phyloP scores from a whole-genome alignment of 768 basidiomycete species.

The Thelephora ganbajun region DNA sequence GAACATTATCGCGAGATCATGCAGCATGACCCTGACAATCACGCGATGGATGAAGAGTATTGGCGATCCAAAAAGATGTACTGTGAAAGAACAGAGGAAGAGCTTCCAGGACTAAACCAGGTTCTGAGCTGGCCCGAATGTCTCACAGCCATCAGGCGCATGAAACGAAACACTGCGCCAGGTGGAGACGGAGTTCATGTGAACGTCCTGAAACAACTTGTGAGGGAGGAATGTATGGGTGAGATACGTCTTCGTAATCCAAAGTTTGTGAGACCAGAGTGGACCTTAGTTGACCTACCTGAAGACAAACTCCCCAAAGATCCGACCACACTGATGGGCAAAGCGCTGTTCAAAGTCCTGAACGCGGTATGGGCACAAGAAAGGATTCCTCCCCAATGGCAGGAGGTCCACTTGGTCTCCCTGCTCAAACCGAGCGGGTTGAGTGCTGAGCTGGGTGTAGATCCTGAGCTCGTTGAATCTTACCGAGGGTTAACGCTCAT shows the following conservation, averaged over 20 bases:
- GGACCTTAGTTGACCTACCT: background rate
- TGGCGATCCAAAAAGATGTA: background rate
- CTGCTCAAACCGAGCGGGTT: conserved; percentile 5
- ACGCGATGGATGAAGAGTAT: background rate
- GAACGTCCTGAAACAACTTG: conserved; percentile 1
- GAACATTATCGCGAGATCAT: background rate
- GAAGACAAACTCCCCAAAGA: background rate
- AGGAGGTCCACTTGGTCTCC: conserved; percentile 3
- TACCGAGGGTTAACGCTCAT: conserved; percentile 10
- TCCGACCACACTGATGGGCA: background rate
- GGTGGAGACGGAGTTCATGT: conserved; percentile 1
- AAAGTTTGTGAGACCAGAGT: background rate
- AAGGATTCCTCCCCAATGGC: conserved; percentile 1
- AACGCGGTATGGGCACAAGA: background rate
- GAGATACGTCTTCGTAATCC: background rate
- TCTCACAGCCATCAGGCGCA: conserved; percentile 1
- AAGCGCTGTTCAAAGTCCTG: background rate
- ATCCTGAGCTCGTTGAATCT: conserved; percentile 4
- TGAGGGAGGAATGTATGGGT: conserved; percentile 4
- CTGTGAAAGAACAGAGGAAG: background rate
- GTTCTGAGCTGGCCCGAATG: background rate
- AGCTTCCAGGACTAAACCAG: background rate
- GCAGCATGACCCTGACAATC: background rate
- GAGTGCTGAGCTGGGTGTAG: too few relatives aligned
- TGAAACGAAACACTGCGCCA: conserved; percentile 7